Evolutionary conservation across 2,329 filamentous ascomycete genomes (phyloP).

Genomic region (Verticillium nubilum): DNA sequence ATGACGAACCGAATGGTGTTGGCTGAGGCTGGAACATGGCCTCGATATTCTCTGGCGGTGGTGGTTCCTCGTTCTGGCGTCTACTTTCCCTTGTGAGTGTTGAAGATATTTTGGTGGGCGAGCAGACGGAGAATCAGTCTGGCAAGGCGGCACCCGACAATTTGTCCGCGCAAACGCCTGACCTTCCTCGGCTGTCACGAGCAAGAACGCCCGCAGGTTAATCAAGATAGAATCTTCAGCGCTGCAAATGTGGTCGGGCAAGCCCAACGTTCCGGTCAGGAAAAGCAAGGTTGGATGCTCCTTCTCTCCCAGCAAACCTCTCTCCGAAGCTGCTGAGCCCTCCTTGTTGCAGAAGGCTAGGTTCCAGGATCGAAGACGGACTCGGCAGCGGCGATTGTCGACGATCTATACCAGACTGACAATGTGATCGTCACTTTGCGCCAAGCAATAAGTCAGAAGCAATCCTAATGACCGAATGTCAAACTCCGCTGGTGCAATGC

Average conservation of each 20-base stretch:
- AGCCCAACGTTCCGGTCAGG: not conserved
- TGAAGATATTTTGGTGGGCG: not conserved
- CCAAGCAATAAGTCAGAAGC: not conserved
- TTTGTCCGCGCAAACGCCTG: not conserved
- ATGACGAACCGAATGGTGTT: constrained; percentile 40
- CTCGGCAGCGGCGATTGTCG: not conserved
- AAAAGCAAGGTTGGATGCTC: not conserved
- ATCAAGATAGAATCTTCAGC: not conserved
- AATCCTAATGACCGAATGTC: not conserved
- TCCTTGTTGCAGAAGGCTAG: not conserved
- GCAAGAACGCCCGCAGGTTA: not conserved
- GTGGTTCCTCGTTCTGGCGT: not conserved
- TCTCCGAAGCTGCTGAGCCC: not conserved
- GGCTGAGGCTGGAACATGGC: constrained; percentile 52
- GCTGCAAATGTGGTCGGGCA: not conserved
- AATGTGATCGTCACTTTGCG: not conserved
- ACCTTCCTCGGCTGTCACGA: not conserved
- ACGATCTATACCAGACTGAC: not conserved
- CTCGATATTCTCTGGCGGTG: constrained; percentile 1
- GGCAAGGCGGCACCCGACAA: not conserved
- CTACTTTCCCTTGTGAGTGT: not conserved
- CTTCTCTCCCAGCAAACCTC: not conserved
- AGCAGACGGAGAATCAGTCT: not conserved
- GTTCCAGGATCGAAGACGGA: not conserved
- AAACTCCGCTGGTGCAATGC: not conserved